phyloP scores from a whole-genome alignment of 2,329 filamentous ascomycete species.

The Alternaria infectoria region DNA sequence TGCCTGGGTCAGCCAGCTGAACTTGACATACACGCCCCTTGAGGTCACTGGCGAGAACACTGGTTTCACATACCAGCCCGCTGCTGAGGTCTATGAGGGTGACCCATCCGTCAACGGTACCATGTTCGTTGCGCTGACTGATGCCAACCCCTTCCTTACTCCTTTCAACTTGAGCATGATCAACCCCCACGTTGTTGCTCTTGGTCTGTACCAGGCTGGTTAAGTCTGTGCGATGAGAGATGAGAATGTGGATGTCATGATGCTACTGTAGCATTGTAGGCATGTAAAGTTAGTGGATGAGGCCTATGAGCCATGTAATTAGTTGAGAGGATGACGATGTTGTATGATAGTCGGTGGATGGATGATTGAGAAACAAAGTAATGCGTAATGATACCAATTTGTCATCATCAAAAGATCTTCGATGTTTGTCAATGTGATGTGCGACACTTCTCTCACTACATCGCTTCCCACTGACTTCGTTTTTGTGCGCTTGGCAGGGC shows the following conservation, averaged over 20 bases:
- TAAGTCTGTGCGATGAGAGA: slow-evolving; percentile 47
- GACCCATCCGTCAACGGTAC: slow-evolving; percentile 78
- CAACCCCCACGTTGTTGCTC: slow-evolving; percentile 77
- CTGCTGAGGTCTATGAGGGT: slow-evolving; percentile 68
- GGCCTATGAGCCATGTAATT: slow-evolving; percentile 11
- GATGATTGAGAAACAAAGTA: not conserved
- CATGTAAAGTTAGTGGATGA: not conserved
- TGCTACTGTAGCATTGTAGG: not conserved
- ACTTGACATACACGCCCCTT: slow-evolving; percentile 58
- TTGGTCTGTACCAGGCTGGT: slow-evolving; percentile 79
- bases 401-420: not conserved
- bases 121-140: slow-evolving; percentile 79
- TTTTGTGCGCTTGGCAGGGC: too few species aligned
- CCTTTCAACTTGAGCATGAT: slow-evolving; percentile 77
- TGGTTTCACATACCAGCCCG: slow-evolving; percentile 76
- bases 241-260: not conserved
- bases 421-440: not conserved
- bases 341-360: slow-evolving; percentile 6
- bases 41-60: slow-evolving; percentile 69
- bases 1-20: slow-evolving; percentile 77
- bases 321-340: not conserved
- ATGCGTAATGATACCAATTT: slow-evolving; percentile 14
- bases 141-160: slow-evolving; percentile 70
- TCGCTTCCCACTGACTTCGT: too few species aligned
- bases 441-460: too few species aligned